Conservation (phyloP, 192 early-diverging fungal species). For the Haplosporangium gracile region DNA sequence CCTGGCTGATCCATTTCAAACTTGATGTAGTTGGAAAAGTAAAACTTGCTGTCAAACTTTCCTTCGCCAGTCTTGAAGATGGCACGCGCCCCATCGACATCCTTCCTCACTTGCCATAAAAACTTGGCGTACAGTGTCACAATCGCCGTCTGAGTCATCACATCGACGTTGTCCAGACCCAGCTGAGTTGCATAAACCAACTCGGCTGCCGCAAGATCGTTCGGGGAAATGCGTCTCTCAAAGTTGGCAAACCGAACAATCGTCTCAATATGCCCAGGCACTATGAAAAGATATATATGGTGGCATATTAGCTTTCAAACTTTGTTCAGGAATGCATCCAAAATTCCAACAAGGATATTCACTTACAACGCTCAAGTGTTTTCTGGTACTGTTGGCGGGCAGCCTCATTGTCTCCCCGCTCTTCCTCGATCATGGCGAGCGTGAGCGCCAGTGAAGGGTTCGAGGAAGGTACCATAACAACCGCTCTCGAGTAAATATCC, state of each 20-base stretch:
- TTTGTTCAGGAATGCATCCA: too few relatives aligned
- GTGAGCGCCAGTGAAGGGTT: slow-evolving; percentile 70
- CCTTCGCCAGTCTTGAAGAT: slow-evolving; percentile 63
- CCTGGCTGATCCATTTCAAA: slow-evolving; percentile 75
- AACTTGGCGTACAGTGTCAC: slow-evolving; percentile 66
- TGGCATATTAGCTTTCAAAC: too few relatives aligned
- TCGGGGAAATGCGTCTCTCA: slow-evolving; percentile 67
- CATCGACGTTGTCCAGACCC: slow-evolving; percentile 50
- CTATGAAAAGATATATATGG: slow-evolving; percentile 40
- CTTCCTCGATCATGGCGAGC: slow-evolving; percentile 75
- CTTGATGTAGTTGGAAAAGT: slow-evolving; percentile 67
- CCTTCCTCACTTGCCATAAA: slow-evolving; percentile 60
- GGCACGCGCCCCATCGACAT: slow-evolving; percentile 57
- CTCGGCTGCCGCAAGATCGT: slow-evolving; percentile 56
- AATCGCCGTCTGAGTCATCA: slow-evolving; percentile 66
- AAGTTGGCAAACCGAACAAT: slow-evolving; percentile 74
- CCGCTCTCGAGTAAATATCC: slow-evolving; percentile 69
- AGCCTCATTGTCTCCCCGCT: slow-evolving; percentile 64
- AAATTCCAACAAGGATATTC: not conserved
- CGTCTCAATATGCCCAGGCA: slow-evolving; percentile 76
- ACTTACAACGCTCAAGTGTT: slow-evolving; percentile 67
- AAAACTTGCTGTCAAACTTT: slow-evolving; percentile 65
- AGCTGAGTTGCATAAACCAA: slow-evolving; percentile 53
- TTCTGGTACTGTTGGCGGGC: slow-evolving; percentile 71
- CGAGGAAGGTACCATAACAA: slow-evolving; percentile 65